Percentiles rank a stretch among this genome's conserved stretches.
These are phyloP conservation scores for Aspergillus mulundensis DNA, from an alignment of 495 filamentous ascomycete species.

Conservation along the genomic window DNA sequence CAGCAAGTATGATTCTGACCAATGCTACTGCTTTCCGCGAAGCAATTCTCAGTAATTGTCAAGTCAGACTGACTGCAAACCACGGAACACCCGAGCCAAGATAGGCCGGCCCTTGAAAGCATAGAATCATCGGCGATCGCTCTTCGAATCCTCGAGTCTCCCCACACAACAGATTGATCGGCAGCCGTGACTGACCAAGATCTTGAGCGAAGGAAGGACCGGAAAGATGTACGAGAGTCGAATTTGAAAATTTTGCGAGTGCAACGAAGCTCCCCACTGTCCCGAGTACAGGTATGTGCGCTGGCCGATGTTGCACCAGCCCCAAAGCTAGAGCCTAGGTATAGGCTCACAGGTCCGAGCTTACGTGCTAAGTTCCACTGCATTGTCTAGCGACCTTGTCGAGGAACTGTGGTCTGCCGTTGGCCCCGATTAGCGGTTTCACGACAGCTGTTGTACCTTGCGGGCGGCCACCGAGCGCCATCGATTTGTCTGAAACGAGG, in stretches of 20 bases:
- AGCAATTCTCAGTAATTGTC: background rate
- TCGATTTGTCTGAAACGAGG: no score
- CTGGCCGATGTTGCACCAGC: background rate
- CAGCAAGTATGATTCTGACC: background rate
- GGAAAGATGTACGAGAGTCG: background rate
- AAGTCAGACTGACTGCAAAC: background rate
- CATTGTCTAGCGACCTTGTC: background rate
- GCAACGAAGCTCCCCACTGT: background rate
- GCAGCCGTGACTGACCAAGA: background rate
- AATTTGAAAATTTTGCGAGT: background rate
- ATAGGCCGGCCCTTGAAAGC: background rate
- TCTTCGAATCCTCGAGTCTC: no score
- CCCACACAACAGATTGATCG: background rate
- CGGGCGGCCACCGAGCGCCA: no score
- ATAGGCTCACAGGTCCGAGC: background rate
- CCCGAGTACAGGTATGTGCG: background rate
- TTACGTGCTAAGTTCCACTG: background rate
- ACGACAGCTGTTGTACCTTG: background rate
- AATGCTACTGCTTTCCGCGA: slow-evolving; percentile 1
- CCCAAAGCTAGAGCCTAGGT: background rate
- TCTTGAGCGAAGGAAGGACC: no score
- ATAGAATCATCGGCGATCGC: background rate
- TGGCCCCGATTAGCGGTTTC: background rate
- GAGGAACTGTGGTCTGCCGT: background rate
- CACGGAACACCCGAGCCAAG: background rate